Evolutionary conservation across 768 basidiomycete species (phyloP).

Genomic region (Infundibulicybe gibba): DNA sequence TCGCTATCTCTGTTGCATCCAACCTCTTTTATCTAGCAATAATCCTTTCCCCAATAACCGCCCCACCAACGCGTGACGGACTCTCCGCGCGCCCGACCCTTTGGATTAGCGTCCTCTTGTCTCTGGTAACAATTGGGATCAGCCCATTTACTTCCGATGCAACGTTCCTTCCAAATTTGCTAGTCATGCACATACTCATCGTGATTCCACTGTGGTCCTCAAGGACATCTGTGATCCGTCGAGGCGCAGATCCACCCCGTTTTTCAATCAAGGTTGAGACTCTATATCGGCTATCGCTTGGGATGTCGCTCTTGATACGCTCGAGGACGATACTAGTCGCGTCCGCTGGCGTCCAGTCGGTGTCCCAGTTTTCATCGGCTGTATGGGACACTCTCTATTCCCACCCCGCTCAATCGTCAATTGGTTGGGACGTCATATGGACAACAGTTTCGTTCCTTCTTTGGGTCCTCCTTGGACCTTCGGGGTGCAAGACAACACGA

Average conservation of each 20-base stretch:
- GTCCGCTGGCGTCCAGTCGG: not conserved
- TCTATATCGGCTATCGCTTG: conserved; percentile 33
- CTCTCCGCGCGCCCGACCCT: conserved; percentile 18
- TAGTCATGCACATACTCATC: conserved; percentile 57
- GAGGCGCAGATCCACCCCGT: not conserved
- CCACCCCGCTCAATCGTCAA: conserved; percentile 62
- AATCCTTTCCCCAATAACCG: conserved; percentile 18
- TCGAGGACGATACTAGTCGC: conserved; percentile 9
- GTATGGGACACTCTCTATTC: conserved; percentile 36
- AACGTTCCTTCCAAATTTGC: conserved; percentile 55
- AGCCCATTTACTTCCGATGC: conserved; percentile 38
- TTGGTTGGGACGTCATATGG: conserved; percentile 66
- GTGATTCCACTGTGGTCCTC: conserved; percentile 45
- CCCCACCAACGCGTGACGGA: conserved; percentile 1
- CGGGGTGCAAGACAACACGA: not conserved
- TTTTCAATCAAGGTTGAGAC: conserved; percentile 21
- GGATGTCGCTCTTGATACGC: conserved; percentile 29
- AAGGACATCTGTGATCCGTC: conserved; percentile 2
- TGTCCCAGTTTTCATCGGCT: conserved; percentile 15
- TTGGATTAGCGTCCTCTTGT: conserved; percentile 39
- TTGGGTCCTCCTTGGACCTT: conserved; percentile 23
- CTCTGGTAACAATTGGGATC: conserved; percentile 38
- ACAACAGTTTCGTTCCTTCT: conserved; percentile 37
- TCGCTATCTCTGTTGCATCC: conserved; percentile 65
- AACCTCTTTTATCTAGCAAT: conserved; percentile 60